phyloP scores from a whole-genome alignment of 106 monocot species.

The Apostasia shenzhenica region DNA sequence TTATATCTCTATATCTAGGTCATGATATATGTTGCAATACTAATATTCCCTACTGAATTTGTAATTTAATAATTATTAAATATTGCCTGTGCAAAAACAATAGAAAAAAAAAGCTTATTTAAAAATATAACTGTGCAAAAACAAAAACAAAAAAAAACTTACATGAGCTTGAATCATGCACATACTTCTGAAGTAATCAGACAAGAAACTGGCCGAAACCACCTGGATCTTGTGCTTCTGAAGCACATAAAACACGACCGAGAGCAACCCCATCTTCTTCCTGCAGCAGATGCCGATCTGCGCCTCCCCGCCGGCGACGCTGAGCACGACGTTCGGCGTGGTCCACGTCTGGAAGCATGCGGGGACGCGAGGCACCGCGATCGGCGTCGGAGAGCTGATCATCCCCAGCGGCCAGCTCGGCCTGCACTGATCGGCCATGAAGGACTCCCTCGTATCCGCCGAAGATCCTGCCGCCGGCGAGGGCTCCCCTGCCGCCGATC shows the following conservation, averaged over 20 bases:
- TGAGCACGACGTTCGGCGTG: constrained; percentile 10
- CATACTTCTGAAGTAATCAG: constrained; percentile 9
- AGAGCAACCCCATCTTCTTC: constrained; percentile 2
- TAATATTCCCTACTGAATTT: no score
- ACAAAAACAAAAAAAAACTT: neutral
- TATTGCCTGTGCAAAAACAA: no score
- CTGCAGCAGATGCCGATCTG: neutral
- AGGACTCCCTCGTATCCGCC: neutral
- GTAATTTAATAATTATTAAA: no score
- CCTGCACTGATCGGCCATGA: neutral
- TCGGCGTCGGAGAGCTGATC: neutral
- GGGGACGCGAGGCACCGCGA: neutral
- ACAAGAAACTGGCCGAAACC: constrained; percentile 2
- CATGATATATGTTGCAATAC: no score
- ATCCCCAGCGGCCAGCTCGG: neutral
- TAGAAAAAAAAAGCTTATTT: no score
- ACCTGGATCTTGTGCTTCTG: constrained; percentile 7
- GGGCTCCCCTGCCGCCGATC: neutral
- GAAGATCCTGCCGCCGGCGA: neutral
- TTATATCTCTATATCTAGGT: no score
- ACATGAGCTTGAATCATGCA: constrained; percentile 14
- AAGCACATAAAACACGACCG: neutral
- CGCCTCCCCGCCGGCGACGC: neutral
- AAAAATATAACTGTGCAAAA: no score
- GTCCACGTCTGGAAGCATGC: constrained; percentile 3